A percentile compares a stretch with the other conserved stretches of the same genome.
Conservation (phyloP, 352 stramenopile genomes). For the Globisporangium camurandrum region DNA sequence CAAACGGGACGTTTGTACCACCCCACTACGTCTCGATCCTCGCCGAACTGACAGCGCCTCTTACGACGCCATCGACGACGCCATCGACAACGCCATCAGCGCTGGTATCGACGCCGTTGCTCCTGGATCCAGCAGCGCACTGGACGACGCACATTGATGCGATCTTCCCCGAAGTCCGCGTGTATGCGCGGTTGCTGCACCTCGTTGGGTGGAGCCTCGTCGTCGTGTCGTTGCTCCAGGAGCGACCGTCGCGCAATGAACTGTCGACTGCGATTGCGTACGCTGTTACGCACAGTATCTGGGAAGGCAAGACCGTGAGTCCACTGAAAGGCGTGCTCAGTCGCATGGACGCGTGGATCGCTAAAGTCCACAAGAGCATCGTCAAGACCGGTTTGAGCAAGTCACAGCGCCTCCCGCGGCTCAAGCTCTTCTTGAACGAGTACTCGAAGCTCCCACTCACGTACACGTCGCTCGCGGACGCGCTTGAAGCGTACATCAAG, state of each 20-base stretch:
- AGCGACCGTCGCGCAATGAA: conserved; percentile 56
- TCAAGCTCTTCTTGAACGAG: conserved; percentile 80
- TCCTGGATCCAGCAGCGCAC: neutral
- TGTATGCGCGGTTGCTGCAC: conserved; percentile 57
- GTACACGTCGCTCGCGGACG: conserved; percentile 22
- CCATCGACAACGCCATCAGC: neutral
- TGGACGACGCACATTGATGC: conserved; percentile 32
- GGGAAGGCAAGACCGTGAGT: conserved; percentile 55
- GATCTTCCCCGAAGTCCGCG: conserved; percentile 60
- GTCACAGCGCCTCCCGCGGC: conserved; percentile 42
- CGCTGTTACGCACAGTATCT: conserved; percentile 48
- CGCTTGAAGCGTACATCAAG: conserved; percentile 28
- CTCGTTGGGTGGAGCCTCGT: conserved; percentile 67
- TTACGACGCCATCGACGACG: neutral
- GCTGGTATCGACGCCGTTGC: neutral
- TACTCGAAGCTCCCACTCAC: conserved; percentile 86
- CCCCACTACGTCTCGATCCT: conserved; percentile 40
- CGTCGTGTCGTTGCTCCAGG: conserved; percentile 65
- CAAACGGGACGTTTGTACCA: conserved; percentile 32
- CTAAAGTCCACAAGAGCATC: conserved; percentile 69
- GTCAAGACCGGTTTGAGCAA: conserved; percentile 43
- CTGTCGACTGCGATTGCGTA: conserved; percentile 57
- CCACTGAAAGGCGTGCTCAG: conserved; percentile 66
- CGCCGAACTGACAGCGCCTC: conserved; percentile 13
- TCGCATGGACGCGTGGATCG: conserved; percentile 76